These are phyloP conservation scores for Cryptococcus sp. DNA, from an alignment of 1,284 basidiomycete genomes.

Conservation along the genomic window DNA sequence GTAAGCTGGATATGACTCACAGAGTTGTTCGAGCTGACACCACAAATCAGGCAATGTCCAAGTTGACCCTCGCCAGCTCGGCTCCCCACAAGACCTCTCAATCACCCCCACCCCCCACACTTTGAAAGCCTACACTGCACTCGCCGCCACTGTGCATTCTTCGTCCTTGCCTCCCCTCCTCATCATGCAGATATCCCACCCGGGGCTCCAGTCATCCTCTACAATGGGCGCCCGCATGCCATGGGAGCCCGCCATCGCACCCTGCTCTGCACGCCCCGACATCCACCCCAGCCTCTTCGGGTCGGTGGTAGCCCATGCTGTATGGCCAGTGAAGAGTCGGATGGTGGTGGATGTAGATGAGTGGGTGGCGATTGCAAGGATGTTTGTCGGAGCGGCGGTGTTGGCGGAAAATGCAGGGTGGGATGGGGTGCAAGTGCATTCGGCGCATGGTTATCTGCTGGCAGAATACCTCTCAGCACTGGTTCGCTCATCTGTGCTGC, in stretches of 20 bases:
- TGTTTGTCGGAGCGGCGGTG: conserved; percentile 68
- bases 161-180: conserved; percentile 33
- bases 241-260: conserved; percentile 61
- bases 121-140: conserved; percentile 55
- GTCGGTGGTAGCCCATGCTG: conserved; percentile 53
- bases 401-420: conserved; percentile 71
- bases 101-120: conserved; percentile 55
- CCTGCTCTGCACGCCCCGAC: conserved; percentile 61
- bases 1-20: conserved; percentile 27
- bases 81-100: conserved; percentile 74
- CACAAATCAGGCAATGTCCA: conserved; percentile 66
- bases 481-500: conserved; percentile 49
- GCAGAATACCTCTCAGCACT: conserved; percentile 78
- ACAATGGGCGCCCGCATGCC: conserved; percentile 38
- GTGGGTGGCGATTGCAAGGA: conserved; percentile 56
- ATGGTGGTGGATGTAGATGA: conserved; percentile 58
- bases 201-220: conserved; percentile 76
- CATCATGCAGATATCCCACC: conserved; percentile 77
- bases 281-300: conserved; percentile 48
- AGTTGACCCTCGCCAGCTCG: conserved; percentile 66
- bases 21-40: not conserved
- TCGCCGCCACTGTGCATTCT: conserved; percentile 55
- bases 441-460: conserved; percentile 83
- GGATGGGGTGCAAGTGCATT: conserved; percentile 86
- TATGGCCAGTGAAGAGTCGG: conserved; percentile 64